Percentiles rank a stretch among this genome's conserved stretches.
phyloP scores from a whole-genome alignment of 306 rosid species.

The Medicago truncatula region MtrunA17r5.0-ANR NC_053046.1:4271001-4271500 shows the following conservation, averaged over 20 bases:
- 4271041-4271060: background rate
- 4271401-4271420: too few species aligned
- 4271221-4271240: background rate
- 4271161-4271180: background rate
- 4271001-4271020: background rate
- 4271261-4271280: background rate
- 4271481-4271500: too few species aligned
- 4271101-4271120: conserved; percentile 46
- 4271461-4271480: too few species aligned
- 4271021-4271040: background rate
- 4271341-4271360: conserved; percentile 1
- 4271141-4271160: conserved; percentile 4
- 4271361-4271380: background rate
- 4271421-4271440: too few species aligned
- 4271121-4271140: conserved; percentile 26
- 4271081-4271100: conserved; percentile 57
- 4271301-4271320: background rate
- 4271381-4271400: too few species aligned
- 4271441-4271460: too few species aligned
- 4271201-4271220: background rate
- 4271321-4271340: background rate
- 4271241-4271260: background rate
- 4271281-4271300: background rate
- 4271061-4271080: conserved; percentile 26
- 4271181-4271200: background rate